Percentiles rank a stretch among this genome's conserved stretches.
Evolutionary conservation across 2,329 filamentous ascomycete species (phyloP).

Genomic region (Fusarium musae): DNA sequence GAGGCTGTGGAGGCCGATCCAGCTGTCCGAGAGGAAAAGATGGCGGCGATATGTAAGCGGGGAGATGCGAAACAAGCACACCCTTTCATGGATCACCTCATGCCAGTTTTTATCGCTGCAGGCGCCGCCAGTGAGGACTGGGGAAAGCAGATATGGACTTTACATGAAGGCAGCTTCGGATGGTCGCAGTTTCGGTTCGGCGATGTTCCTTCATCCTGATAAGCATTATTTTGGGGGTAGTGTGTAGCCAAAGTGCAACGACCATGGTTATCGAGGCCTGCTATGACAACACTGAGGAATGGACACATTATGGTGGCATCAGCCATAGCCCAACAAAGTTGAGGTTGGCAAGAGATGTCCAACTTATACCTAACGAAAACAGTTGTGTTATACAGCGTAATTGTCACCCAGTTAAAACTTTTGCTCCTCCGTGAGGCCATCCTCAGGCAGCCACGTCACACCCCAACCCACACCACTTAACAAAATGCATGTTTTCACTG

Average conservation of each 20-base stretch:
- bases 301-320: neutral
- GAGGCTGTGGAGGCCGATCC: constrained; percentile 66
- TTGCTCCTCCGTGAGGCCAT: constrained; percentile 12
- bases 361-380: neutral
- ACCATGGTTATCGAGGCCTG: neutral
- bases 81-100: constrained; percentile 62
- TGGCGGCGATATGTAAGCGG: constrained; percentile 54
- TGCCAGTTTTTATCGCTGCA: constrained; percentile 60
- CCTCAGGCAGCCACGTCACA: constrained; percentile 25
- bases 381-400: neutral
- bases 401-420: constrained; percentile 1
- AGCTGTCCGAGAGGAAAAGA: constrained; percentile 51
- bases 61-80: constrained; percentile 60
- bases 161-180: constrained; percentile 57
- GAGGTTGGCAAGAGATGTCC: neutral
- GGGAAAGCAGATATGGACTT: constrained; percentile 58
- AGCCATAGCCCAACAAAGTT: neutral
- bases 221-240: constrained; percentile 8
- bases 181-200: constrained; percentile 63
- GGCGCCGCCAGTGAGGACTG: constrained; percentile 57
- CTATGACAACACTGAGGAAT: neutral
- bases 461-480: constrained; percentile 13
- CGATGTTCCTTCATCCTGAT: constrained; percentile 40
- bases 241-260: neutral
- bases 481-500: constrained; percentile 2